Evolutionary conservation across 768 basidiomycete species (phyloP).

Genomic region (Astraeus odoratus): DNA sequence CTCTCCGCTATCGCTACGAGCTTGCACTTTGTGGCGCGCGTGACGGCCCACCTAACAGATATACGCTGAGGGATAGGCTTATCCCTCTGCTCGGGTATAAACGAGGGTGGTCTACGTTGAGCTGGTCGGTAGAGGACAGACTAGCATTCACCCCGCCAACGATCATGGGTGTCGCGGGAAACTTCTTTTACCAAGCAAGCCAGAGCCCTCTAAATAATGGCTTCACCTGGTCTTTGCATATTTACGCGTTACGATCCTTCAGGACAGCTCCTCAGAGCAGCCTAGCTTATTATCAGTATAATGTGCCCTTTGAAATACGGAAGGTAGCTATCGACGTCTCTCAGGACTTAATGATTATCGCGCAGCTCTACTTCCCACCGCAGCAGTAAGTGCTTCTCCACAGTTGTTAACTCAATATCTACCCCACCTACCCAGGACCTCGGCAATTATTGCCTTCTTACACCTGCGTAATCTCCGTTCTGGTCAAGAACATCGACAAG

Average conservation of each 20-base stretch:
- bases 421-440: slow-evolving; percentile 14
- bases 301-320: slow-evolving; percentile 28
- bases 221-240: slow-evolving; percentile 26
- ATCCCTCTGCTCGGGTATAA: slow-evolving; percentile 25
- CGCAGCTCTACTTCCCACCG: slow-evolving; percentile 24
- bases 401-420: neutral
- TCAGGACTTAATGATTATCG: slow-evolving; percentile 25
- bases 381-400: slow-evolving; percentile 15
- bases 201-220: slow-evolving; percentile 26
- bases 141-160: slow-evolving; percentile 26
- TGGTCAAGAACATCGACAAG: slow-evolving; percentile 48
- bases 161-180: slow-evolving; percentile 26
- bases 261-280: slow-evolving; percentile 18
- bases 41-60: slow-evolving; percentile 19
- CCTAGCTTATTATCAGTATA: slow-evolving; percentile 26
- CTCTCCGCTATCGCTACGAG: slow-evolving; percentile 27
- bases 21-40: slow-evolving; percentile 25
- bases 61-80: slow-evolving; percentile 17
- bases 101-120: slow-evolving; percentile 28
- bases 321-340: slow-evolving; percentile 26
- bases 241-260: slow-evolving; percentile 29
- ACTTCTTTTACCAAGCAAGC: slow-evolving; percentile 28
- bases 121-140: slow-evolving; percentile 25
- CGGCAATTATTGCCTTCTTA: slow-evolving; percentile 24
- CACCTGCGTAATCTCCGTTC: slow-evolving; percentile 50